Evolutionary conservation across 1,139 yeast species (phyloP).

Genomic region (Groenewaldozyma sp.): DNA sequence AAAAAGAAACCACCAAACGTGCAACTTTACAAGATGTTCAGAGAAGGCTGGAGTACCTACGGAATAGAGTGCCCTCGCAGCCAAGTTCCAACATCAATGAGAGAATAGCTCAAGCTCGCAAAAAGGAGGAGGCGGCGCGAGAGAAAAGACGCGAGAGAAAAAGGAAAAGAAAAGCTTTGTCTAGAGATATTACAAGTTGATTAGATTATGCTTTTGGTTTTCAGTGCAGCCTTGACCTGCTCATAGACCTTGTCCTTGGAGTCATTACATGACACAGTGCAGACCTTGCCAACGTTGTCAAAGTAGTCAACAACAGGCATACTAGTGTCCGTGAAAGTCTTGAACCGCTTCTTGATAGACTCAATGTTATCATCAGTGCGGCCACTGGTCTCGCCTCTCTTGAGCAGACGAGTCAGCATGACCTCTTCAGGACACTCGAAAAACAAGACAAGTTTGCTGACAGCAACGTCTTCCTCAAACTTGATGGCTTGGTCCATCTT

Average conservation of each 20-base stretch:
- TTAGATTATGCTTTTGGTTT: slow-evolving; percentile 21
- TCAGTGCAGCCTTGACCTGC: slow-evolving; percentile 60
- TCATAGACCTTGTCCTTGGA: slow-evolving; percentile 69
- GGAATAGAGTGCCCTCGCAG: slow-evolving; percentile 22
- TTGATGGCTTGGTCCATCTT: slow-evolving; percentile 96
- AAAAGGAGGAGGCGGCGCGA: slow-evolving; percentile 30
- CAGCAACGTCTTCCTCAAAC: slow-evolving; percentile 74
- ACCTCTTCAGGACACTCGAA: slow-evolving; percentile 90
- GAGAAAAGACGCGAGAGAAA: slow-evolving; percentile 22
- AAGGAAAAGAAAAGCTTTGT: slow-evolving; percentile 14
- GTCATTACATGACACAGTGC: slow-evolving; percentile 68
- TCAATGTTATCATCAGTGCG: slow-evolving; percentile 90
- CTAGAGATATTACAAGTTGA: slow-evolving; percentile 10
- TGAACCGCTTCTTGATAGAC: slow-evolving; percentile 81
- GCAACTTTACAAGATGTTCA: slow-evolving; percentile 32
- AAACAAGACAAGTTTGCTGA: slow-evolving; percentile 68
- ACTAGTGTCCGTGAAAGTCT: slow-evolving; percentile 76
- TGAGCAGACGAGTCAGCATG: slow-evolving; percentile 76
- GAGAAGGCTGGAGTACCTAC: slow-evolving; percentile 25
- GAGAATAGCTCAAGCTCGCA: slow-evolving; percentile 37
- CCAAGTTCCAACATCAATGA: slow-evolving; percentile 37
- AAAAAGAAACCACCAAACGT: slow-evolving; percentile 22
- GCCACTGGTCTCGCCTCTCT: slow-evolving; percentile 92
- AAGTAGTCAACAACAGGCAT: slow-evolving; percentile 92
- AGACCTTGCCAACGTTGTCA: slow-evolving; percentile 65